phyloP scores from a whole-genome alignment of 139 green algal genomes.

The Chlamydomonas eustigma region DNA sequence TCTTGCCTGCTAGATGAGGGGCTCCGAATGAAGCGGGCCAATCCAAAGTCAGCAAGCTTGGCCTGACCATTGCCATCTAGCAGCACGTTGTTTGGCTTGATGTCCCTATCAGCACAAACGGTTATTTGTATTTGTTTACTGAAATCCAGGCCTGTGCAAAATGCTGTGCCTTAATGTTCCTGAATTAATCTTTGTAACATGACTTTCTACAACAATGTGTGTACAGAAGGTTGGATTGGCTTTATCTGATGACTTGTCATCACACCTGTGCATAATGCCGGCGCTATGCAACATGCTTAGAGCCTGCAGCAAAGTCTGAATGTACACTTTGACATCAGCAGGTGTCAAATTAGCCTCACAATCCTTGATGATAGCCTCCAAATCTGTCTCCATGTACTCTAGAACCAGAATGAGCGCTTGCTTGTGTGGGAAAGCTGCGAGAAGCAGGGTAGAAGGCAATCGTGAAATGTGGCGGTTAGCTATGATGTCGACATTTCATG shows the following conservation, averaged over 20 bases:
- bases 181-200: too few species aligned
- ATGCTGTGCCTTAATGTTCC: too few species aligned
- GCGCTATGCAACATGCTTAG: constrained; percentile 60
- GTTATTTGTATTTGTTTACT: not conserved
- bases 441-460: too few species aligned
- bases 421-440: not conserved
- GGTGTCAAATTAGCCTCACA: not conserved
- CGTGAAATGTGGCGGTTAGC: too few species aligned
- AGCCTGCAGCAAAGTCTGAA: constrained; percentile 56
- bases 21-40: constrained; percentile 62
- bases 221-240: too few species aligned
- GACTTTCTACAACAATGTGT: too few species aligned
- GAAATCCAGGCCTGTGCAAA: not conserved
- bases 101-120: constrained; percentile 52
- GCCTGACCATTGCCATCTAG: constrained; percentile 41
- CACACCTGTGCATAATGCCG: not conserved
- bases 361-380: not conserved
- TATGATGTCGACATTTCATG: too few species aligned
- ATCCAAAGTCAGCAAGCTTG: constrained; percentile 81
- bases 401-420: not conserved
- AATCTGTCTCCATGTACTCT: not conserved
- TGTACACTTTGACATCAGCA: constrained; percentile 13
- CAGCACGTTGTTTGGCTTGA: constrained; percentile 91
- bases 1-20: constrained; percentile 10
- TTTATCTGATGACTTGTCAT: too few species aligned